A percentile compares a stretch with the other conserved stretches of the same genome.
These are phyloP conservation scores for Helicostylum pulchrum DNA, from an alignment of 192 early-diverging fungal species.

Conservation along the genomic window DNA sequence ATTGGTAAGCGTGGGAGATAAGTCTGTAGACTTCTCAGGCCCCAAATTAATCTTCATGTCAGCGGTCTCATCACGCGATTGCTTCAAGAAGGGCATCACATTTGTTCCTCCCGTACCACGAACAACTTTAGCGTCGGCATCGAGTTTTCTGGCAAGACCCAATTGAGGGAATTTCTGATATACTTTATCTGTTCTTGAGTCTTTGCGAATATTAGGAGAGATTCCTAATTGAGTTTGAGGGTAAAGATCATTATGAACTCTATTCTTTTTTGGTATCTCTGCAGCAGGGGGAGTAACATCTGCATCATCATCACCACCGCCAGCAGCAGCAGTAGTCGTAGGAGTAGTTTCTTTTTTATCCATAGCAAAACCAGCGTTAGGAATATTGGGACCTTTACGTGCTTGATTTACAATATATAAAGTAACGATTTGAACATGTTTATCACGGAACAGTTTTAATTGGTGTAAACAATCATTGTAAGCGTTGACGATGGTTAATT, in stretches of 20 bases:
- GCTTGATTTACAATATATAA: slow-evolving; percentile 88
- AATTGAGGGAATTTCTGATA: slow-evolving; percentile 28
- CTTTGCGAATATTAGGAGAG: slow-evolving; percentile 13
- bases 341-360: slow-evolving; percentile 7
- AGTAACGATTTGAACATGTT: slow-evolving; percentile 89
- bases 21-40: background rate
- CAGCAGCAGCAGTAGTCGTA: background rate
- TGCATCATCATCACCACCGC: background rate
- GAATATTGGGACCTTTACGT: slow-evolving; percentile 64
- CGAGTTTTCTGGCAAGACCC: slow-evolving; percentile 59
- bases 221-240: slow-evolving; percentile 33
- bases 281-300: background rate
- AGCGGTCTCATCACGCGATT: slow-evolving; percentile 78
- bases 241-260: slow-evolving; percentile 23
- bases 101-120: slow-evolving; percentile 84
- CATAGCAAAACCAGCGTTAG: slow-evolving; percentile 52
- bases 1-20: background rate
- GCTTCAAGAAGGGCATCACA: slow-evolving; percentile 91
- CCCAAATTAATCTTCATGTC: slow-evolving; percentile 42
- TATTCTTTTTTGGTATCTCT: background rate
- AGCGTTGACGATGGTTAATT: slow-evolving; percentile 47
- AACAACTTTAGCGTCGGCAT: slow-evolving; percentile 54
- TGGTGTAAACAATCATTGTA: slow-evolving; percentile 82
- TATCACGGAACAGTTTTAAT: slow-evolving; percentile 85
- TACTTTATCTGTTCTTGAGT: slow-evolving; percentile 16